These are phyloP conservation scores for Exophiala lecanii-corni DNA, from an alignment of 2,329 filamentous ascomycete genomes.

Conservation along the genomic window DNA sequence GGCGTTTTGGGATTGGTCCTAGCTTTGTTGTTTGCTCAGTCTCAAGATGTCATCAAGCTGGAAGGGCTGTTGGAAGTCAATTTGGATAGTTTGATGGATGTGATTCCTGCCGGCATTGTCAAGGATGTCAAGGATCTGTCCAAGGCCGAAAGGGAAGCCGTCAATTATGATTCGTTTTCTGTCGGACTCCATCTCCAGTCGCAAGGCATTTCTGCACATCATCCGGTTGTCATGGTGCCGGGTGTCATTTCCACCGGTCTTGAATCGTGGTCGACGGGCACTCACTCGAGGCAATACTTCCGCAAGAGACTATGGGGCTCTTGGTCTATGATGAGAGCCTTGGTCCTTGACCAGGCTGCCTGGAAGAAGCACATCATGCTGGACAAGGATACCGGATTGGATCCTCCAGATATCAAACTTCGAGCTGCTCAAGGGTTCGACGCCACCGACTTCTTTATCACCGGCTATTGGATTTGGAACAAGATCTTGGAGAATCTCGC, in stretches of 20 bases:
- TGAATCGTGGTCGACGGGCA: slow-evolving; percentile 92
- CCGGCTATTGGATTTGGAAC: slow-evolving; percentile 97
- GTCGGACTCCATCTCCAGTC: slow-evolving; percentile 77
- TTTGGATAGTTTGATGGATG: slow-evolving; percentile 81
- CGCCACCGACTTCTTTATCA: slow-evolving; percentile 81
- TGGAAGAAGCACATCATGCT: slow-evolving; percentile 99
- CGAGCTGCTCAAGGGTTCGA: slow-evolving; percentile 95
- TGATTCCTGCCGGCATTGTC: slow-evolving; percentile 77
- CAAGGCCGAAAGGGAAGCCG: slow-evolving; percentile 81
- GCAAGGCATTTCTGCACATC: slow-evolving; percentile 75
- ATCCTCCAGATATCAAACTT: slow-evolving; percentile 84
- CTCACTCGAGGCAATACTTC: slow-evolving; percentile 83
- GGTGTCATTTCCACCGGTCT: slow-evolving; percentile 96
- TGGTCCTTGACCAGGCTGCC: slow-evolving; percentile 85
- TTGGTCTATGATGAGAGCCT: slow-evolving; percentile 97
- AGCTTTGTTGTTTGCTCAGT: slow-evolving; percentile 84
- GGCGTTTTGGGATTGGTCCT: slow-evolving; percentile 85
- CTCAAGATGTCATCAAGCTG: slow-evolving; percentile 83
- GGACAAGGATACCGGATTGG: slow-evolving; percentile 83
- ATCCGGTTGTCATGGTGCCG: slow-evolving; percentile 94
- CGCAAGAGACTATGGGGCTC: slow-evolving; percentile 93
- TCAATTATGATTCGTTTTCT: slow-evolving; percentile 90
- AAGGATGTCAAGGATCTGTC: slow-evolving; percentile 81
- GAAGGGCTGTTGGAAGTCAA: slow-evolving; percentile 67
- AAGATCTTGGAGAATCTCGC: slow-evolving; percentile 97